Conservation (phyloP, 1,139 yeast genomes). For the Sugiyamaella xylanicola region DNA sequence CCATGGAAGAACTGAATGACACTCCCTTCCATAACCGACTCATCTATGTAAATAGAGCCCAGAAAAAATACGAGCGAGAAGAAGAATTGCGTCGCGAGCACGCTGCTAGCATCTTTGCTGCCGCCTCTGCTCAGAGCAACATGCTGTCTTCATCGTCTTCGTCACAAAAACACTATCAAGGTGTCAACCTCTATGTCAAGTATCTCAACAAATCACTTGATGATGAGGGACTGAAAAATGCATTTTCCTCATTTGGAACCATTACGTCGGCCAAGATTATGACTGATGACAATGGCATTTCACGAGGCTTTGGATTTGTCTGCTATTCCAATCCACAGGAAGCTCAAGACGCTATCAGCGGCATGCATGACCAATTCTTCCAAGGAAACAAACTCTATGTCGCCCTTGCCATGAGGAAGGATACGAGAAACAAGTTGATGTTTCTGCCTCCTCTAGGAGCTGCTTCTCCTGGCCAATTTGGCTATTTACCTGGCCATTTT, state of each 20-base stretch:
- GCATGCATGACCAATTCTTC: constrained; percentile 86
- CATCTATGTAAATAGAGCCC: constrained; percentile 89
- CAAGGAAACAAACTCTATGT: constrained; percentile 88
- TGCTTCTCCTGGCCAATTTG: constrained; percentile 7
- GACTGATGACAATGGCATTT: constrained; percentile 83
- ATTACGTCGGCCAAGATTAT: constrained; percentile 90
- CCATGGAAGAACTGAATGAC: constrained; percentile 80
- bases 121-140: not conserved
- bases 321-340: constrained; percentile 90
- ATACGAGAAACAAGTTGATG: constrained; percentile 35
- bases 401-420: constrained; percentile 92
- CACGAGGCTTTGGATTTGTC: constrained; percentile 94
- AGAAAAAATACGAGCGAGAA: constrained; percentile 86
- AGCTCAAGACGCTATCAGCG: constrained; percentile 89
- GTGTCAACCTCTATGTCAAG: constrained; percentile 87
- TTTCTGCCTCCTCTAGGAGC: constrained; percentile 11
- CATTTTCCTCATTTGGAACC: constrained; percentile 81
- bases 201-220: constrained; percentile 82
- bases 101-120: constrained; percentile 41
- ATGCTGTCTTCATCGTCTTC: not conserved
- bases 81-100: constrained; percentile 78
- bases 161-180: constrained; percentile 61
- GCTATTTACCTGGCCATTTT: constrained; percentile 9
- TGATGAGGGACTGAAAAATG: constrained; percentile 78
- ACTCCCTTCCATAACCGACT: constrained; percentile 72